Percentiles rank a stretch among this genome's conserved stretches.
Evolutionary conservation across 345 rosid species (phyloP).

Genomic region (Mallotus nudiflorus): DNA sequence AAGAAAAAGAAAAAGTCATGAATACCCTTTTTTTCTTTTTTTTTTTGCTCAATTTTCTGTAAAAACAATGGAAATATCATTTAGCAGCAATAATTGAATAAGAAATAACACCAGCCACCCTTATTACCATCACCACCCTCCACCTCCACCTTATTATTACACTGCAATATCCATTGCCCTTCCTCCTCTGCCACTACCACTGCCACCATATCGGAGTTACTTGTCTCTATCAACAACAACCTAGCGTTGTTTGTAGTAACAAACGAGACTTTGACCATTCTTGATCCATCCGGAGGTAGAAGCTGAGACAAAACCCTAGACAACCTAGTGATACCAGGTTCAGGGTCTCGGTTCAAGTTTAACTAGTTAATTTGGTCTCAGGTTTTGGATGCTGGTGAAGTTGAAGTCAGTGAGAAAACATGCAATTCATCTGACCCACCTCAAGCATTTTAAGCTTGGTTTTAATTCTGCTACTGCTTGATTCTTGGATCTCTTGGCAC

Average conservation of each 20-base stretch:
- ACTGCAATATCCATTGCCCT: no score
- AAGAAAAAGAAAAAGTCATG: no score
- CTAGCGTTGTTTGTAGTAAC: slow-evolving; percentile 63
- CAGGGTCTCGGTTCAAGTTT: slow-evolving; percentile 44
- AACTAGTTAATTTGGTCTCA: slow-evolving; percentile 54
- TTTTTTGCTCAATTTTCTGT: no score
- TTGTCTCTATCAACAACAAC: no score
- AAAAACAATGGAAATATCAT: no score
- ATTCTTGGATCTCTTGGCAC: slow-evolving; percentile 56
- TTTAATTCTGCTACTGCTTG: slow-evolving; percentile 34
- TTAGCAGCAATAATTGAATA: no score
- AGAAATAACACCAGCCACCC: no score
- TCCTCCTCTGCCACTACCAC: no score
- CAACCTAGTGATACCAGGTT: slow-evolving; percentile 70
- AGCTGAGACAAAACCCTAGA: slow-evolving; percentile 94
- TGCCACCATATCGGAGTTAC: no score
- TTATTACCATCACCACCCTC: no score
- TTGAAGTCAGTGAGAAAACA: slow-evolving; percentile 53
- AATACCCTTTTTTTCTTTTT: no score
- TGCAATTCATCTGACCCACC: slow-evolving; percentile 40
- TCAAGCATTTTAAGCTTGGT: slow-evolving; percentile 18
- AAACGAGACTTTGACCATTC: slow-evolving; percentile 60
- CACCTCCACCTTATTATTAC: no score
- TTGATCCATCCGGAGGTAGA: slow-evolving; percentile 83
- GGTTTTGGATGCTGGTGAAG: slow-evolving; percentile 43